Evolutionary conservation across 2,329 filamentous ascomycete species (phyloP), one percentile per base, ranked within the genome.

Genomic region (Verticillium dahliae): DNA sequence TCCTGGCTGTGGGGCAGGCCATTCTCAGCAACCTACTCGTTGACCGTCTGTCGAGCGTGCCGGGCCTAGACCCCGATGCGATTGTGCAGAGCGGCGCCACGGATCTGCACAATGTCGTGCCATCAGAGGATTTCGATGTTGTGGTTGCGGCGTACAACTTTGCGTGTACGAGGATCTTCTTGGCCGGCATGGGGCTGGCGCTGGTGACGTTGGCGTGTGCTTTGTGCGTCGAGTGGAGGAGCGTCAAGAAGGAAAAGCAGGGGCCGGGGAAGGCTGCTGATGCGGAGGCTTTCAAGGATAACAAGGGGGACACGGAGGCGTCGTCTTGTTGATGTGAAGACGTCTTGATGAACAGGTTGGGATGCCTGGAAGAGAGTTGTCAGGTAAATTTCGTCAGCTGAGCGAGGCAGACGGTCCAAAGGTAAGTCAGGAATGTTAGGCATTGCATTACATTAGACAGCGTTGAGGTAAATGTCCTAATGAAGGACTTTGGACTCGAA

Each of bases 161-260:
- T 6, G 77, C 79, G 7, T 59, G 82, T 39, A 74, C 74, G 6
- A 72, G 73, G 14, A 70, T 77, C 2, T 81, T 80, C 66, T 71
- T 75, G 13, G 73, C 81, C 50, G 72, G 74, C 15, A 74, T 78
- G 41, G 81, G 78, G 0, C 70, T 81, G 11, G 78, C 77, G 1
- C 74, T 77, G 7, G 66, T 81, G 6, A 74, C 78, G 0, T 75
- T 81, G 54, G 52, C 80, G 22, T 78, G 79, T 1, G 71, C 75
- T 1, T 67, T 76, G 13, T 71, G 77, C 7, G 75, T 82, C 59
- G 81, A 85, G 69, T 83, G 80, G 80, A 81, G 79, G 75, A 84
- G 79, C 62, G 79, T 86, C 27, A 85, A 84, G 69, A 82, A 81
- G 4, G 45, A 6, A 5, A 50, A 50, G 45, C 45, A 50, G 18